These are phyloP conservation scores for Penicillium samsonianum DNA, from an alignment of 495 filamentous ascomycete genomes.

Conservation along the genomic window DNA sequence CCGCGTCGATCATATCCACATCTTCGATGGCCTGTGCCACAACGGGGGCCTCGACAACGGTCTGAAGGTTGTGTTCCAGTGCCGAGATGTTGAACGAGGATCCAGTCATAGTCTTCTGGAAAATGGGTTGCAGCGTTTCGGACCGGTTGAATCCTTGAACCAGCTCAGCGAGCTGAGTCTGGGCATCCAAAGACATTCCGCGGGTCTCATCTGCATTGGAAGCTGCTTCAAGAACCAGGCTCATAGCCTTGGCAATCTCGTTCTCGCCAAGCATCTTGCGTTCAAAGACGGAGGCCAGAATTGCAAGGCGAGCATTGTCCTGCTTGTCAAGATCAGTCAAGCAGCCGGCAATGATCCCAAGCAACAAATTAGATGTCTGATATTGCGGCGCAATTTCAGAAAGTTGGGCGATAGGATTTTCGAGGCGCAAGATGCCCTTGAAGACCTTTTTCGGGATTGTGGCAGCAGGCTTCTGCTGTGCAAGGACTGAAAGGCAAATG, in stretches of 20 bases:
- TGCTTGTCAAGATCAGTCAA: constrained; percentile 64
- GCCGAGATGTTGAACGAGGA: constrained; percentile 65
- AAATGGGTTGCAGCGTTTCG: constrained; percentile 53
- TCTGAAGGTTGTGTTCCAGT: constrained; percentile 70
- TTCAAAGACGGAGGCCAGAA: constrained; percentile 63
- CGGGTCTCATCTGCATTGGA: constrained; percentile 38
- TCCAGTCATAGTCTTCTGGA: constrained; percentile 59
- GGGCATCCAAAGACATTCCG: constrained; percentile 47
- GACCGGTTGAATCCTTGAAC: constrained; percentile 62
- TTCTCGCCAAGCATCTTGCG: constrained; percentile 60
- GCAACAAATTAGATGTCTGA: constrained; percentile 68
- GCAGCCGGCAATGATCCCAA: constrained; percentile 68
- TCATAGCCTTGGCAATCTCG: constrained; percentile 61
- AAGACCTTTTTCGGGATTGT: constrained; percentile 65
- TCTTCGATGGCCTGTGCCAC: constrained; percentile 46
- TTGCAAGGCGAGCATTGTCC: constrained; percentile 53
- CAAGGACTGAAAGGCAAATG: constrained; percentile 75
- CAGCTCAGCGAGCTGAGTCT: constrained; percentile 62
- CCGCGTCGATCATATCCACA: constrained; percentile 51
- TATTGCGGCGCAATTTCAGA: constrained; percentile 63
- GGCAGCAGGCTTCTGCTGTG: constrained; percentile 65
- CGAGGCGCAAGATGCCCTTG: constrained; percentile 65
- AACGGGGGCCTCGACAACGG: constrained; percentile 55
- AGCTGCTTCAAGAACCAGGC: constrained; percentile 55
- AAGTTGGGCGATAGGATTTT: constrained; percentile 58